Conservation (phyloP, 768 basidiomycete genomes). For the Suillus tomentosus region DNA sequence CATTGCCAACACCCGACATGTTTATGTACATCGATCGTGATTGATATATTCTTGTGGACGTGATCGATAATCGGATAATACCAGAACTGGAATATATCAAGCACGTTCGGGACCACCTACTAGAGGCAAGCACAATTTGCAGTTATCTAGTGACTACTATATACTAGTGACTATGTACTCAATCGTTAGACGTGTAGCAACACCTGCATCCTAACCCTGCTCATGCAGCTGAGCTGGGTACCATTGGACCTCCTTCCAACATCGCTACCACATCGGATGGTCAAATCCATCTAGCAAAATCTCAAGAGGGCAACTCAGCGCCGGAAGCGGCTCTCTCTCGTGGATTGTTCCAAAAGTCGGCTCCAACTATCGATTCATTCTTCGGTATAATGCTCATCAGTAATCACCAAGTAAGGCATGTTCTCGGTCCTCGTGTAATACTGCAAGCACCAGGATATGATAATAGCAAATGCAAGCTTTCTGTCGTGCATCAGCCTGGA, state of each 20-base stretch:
- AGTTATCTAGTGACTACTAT: not conserved
- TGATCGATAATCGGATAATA: conserved; percentile 20
- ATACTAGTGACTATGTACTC: too few relatives aligned
- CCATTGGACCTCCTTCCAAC: conserved; percentile 17
- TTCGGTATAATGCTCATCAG: not conserved
- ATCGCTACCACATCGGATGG: conserved; percentile 20
- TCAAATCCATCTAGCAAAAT: conserved; percentile 19
- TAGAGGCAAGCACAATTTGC: conserved; percentile 15
- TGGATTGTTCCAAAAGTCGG: conserved; percentile 18
- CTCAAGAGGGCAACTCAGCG: conserved; percentile 20
- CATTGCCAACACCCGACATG: conserved; percentile 23
- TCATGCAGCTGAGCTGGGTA: conserved; percentile 20
- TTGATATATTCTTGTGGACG: conserved; percentile 20
- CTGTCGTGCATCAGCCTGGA: not conserved
- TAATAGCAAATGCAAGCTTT: conserved; percentile 18
- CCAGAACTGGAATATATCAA: conserved; percentile 22
- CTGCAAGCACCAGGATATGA: conserved; percentile 15
- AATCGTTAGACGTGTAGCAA: conserved; percentile 6
- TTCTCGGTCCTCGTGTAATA: conserved; percentile 19
- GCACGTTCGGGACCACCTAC: conserved; percentile 22
- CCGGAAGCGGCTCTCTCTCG: conserved; percentile 22
- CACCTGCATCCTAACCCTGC: conserved; percentile 21
- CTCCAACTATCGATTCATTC: not conserved
- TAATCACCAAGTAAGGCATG: conserved; percentile 15
- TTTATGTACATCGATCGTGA: conserved; percentile 26